Evolutionary conservation across 768 basidiomycete species (phyloP).

Genomic region (Boletus rubescentipes): DNA sequence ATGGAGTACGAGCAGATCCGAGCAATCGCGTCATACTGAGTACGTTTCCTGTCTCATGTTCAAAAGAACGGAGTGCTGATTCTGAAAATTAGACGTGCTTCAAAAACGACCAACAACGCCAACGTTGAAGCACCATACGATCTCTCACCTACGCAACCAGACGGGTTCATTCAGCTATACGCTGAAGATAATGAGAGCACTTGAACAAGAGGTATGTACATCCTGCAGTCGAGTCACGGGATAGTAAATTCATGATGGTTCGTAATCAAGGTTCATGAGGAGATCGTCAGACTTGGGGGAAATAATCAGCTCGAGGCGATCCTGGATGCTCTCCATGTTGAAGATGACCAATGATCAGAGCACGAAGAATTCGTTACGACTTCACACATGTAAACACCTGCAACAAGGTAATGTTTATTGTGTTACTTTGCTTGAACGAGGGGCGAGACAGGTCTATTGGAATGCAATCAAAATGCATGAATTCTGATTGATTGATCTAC

Average conservation of each 20-base stretch:
- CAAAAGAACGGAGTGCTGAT: background rate
- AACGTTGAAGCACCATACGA: slow-evolving; percentile 78
- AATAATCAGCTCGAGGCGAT: slow-evolving; percentile 62
- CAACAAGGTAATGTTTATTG: too few relatives aligned
- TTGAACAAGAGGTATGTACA: slow-evolving; percentile 55
- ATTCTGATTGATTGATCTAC: too few relatives aligned
- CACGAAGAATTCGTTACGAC: background rate
- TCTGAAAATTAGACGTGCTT: slow-evolving; percentile 64
- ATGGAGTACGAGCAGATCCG: slow-evolving; percentile 75
- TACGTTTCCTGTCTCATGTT: slow-evolving; percentile 37
- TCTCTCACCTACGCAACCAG: slow-evolving; percentile 68
- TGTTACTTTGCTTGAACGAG: too few relatives aligned
- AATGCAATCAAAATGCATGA: too few relatives aligned
- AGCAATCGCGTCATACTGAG: slow-evolving; percentile 82
- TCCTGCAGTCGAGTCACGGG: background rate
- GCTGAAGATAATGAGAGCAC: slow-evolving; percentile 55
- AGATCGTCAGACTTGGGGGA: slow-evolving; percentile 76
- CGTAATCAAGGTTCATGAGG: slow-evolving; percentile 44
- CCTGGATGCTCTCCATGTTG: slow-evolving; percentile 53
- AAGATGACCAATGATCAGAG: slow-evolving; percentile 5
- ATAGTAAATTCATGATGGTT: background rate
- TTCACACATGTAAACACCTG: too few relatives aligned
- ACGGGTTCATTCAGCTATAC: slow-evolving; percentile 92
- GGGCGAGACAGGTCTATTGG: too few relatives aligned
- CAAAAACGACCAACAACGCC: slow-evolving; percentile 88